These are phyloP conservation scores for Boletellus deceptivus DNA, from an alignment of 1,284 basidiomycete genomes.

Conservation along the genomic window DNA sequence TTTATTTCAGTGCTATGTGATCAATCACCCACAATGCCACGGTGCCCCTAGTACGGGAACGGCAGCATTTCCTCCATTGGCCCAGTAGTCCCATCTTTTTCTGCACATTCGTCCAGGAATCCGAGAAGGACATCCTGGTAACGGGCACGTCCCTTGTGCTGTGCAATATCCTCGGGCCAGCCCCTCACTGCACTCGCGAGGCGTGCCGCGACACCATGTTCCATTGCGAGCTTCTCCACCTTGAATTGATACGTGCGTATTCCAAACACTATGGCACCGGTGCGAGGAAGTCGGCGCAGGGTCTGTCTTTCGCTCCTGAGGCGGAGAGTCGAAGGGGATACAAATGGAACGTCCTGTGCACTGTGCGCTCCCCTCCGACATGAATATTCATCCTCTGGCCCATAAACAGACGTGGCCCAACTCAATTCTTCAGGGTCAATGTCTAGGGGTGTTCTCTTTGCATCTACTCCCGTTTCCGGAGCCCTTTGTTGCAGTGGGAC, in stretches of 20 bases:
- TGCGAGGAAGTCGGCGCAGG: conserved; percentile 61
- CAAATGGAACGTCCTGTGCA: conserved; percentile 19
- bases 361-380: conserved; percentile 34
- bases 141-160: conserved; percentile 57
- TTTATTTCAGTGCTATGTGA: too few relatives aligned
- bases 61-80: conserved; percentile 14
- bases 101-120: conserved; percentile 48
- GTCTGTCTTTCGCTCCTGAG: conserved; percentile 74
- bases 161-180: conserved; percentile 66
- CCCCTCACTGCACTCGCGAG: conserved; percentile 65
- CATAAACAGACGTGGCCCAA: conserved; percentile 66
- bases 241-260: conserved; percentile 73
- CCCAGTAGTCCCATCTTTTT: conserved; percentile 23
- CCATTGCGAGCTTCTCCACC: conserved; percentile 54
- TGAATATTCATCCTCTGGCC: conserved; percentile 56
- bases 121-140: conserved; percentile 47
- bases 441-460: conserved; percentile 19
- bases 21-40: too few relatives aligned
- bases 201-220: conserved; percentile 64
- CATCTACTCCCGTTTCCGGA: conserved; percentile 28
- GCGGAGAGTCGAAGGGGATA: conserved; percentile 49
- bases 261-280: conserved; percentile 74
- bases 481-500: conserved; percentile 34
- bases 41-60: conserved; percentile 21
- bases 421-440: conserved; percentile 64